A percentile compares a stretch with the other conserved stretches of the same genome.
Conservation (phyloP, 192 early-diverging fungal species). For the Coemansia asiatica region DNA sequence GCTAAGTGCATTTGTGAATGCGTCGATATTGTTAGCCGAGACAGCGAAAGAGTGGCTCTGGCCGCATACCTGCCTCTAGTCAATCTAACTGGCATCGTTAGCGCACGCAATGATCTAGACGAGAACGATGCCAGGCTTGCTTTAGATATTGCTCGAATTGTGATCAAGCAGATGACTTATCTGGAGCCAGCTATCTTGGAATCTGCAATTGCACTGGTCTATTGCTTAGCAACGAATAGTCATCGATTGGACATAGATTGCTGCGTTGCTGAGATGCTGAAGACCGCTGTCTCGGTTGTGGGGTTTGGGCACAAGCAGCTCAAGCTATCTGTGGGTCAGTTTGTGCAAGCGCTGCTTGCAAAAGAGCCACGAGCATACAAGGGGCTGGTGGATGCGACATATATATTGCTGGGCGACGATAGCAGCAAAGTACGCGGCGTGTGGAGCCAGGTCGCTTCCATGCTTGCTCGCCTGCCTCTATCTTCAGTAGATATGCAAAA, state of each 20-base stretch:
- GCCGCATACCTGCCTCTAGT: background rate
- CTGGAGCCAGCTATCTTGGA: background rate
- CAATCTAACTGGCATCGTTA: background rate
- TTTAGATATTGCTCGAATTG: background rate
- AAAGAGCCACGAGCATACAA: background rate
- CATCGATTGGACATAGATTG: background rate
- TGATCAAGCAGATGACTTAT: background rate
- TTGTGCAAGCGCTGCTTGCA: background rate
- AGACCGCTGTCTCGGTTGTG: background rate
- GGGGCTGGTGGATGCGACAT: slow-evolving; percentile 6
- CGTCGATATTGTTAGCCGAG: background rate
- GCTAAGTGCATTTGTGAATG: background rate
- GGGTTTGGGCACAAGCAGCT: background rate
- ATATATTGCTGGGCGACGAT: slow-evolving; percentile 17
- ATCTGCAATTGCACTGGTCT: background rate
- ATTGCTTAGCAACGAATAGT: background rate
- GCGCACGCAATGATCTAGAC: background rate
- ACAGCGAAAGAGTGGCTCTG: background rate
- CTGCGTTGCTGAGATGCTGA: background rate
- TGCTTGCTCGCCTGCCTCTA: slow-evolving; percentile 1
- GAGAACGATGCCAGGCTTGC: background rate
- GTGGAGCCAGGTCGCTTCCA: slow-evolving; percentile 16
- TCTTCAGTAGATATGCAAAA: background rate
- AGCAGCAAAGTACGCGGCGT: slow-evolving; percentile 14
- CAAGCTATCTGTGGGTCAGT: slow-evolving; percentile 17